Evolutionary conservation across 768 basidiomycete genomes (phyloP).

Genomic region (Boletellus ananas): DNA sequence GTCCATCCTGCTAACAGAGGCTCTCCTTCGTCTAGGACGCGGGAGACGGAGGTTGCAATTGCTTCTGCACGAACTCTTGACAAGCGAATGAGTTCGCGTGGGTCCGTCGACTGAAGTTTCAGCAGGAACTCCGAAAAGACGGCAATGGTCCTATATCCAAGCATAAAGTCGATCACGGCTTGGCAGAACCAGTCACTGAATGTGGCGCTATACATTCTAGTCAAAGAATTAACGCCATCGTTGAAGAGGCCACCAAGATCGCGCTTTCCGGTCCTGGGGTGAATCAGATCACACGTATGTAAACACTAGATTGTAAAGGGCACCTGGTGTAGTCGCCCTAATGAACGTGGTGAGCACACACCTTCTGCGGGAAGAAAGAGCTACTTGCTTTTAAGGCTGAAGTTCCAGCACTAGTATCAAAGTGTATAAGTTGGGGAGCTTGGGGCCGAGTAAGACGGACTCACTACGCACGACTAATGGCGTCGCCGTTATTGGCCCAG

Average conservation of each 20-base stretch:
- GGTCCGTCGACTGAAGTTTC: conserved; percentile 88
- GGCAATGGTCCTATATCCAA: conserved; percentile 79
- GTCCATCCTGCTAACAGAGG: conserved; percentile 86
- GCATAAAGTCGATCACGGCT: conserved; percentile 89
- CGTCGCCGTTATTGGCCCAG: conserved; percentile 99
- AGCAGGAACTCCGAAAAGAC: conserved; percentile 94
- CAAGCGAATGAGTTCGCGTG: conserved; percentile 80
- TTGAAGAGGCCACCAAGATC: conserved; percentile 89
- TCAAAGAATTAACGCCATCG: conserved; percentile 93
- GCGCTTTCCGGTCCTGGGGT: conserved; percentile 83
- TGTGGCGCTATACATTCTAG: conserved; percentile 84
- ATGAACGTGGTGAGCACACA: conserved; percentile 3
- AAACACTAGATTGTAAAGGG: background rate
- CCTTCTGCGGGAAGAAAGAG: background rate
- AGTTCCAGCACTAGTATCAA: conserved; percentile 74
- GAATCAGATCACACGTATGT: conserved; percentile 5
- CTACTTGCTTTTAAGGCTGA: conserved; percentile 84
- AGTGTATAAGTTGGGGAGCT: conserved; percentile 12
- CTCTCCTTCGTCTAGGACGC: conserved; percentile 75
- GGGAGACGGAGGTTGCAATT: conserved; percentile 80
- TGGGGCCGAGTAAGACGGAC: conserved; percentile 23
- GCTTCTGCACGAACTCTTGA: conserved; percentile 90
- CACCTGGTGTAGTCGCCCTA: conserved; percentile 89
- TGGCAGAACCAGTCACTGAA: conserved; percentile 97
- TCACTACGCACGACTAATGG: conserved; percentile 84